Evolutionary conservation across 768 basidiomycete species (phyloP), one percentile per base, ranked within the genome.

Genomic region (Termitomyces heimii): DNA sequence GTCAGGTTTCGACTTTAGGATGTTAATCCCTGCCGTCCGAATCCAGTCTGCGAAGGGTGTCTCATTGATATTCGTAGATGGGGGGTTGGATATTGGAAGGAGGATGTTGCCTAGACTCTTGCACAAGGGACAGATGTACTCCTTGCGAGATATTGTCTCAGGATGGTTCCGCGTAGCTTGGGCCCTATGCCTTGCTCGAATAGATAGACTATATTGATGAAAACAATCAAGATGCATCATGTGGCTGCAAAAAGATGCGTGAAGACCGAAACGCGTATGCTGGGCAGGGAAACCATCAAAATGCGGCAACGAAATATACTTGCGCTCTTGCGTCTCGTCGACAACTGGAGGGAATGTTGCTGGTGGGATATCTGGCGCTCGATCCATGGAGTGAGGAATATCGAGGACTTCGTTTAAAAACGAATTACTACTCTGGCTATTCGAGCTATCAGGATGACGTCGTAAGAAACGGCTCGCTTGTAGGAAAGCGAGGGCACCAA

Each of bases 151-250:
- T n/a, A 94, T 92, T 64, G 85, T 89, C 68, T 98, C 96, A 0
- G 97, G 95, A 66, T 97, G 96, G 62, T 94, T 93, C 39, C 97
- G 77, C 6, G 93, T 93, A 5, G 90, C 85, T 63, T 98, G 96
- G 0, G 88, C 79, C 8, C 89, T 82, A 67, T 96, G 94, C 13
- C 95, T 88, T 60, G 89, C 86, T 45, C 92, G 82, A 53, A 98
- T 87, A 18, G 94, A 95, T 2, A 81, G 68, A 61, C 83, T 94
- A 70, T 98, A 98, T 2, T 88, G 87, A 49, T 88, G 87, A 76
- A 98, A 96, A 71, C 97, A 98, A 42, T 89, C 84, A 60, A 95
- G 73, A 72, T 99, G 97, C 94, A 99, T 98, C 80, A 95, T 84
- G 67, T 98, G 97, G 32, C 88, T 93, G 70, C 96, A 98, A 39